Base-by-base conservation (phyloP, 2,329 filamentous ascomycete genomes). In the Pseudodiploospora longispora region DNA sequence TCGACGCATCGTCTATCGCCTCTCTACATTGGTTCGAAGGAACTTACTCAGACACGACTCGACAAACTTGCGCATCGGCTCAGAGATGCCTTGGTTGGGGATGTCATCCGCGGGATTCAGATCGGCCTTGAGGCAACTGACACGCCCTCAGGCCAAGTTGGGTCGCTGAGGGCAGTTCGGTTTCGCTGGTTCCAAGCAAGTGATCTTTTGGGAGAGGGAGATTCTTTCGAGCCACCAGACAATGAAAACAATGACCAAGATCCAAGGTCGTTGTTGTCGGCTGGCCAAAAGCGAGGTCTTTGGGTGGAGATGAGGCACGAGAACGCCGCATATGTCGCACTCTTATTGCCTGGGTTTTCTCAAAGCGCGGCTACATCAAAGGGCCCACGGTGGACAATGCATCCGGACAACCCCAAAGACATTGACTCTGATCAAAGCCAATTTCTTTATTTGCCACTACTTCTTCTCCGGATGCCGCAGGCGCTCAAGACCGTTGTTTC, bases 101-200 rank as follows among this genome's bases (percentile, higher is more conserved):
- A 80, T 51, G 71, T 78, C 2, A 73, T 80, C n/a, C 72, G 77
- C 44, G 77, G 77, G 36, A 71, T 80, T 12, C 74, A 80, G 50
- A 68, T 81, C 12, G 69, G 70, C 0, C 53, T 74, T 4, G 65
- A 68, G 40, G 60, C 65, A 5, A 66, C 65, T 12, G 70, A 71
- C 28, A 66, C 65, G 10, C 52, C 62, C 6, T 45, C 51, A 10
- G 64, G 64, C 2, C 65, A 67, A 40, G 63, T 67, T 9, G 65
- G 65, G 3, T 61, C 68, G 2, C 52, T 80, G 19, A 68, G 71
- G 48, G 55, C 55, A 4, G 73, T 80, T 2, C 62, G 63, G 9
- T 67, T 78, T 28, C 64, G 67, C 2, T 75, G 72, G 70, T 67
- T 75, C 10, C 46, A 56, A 52, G 45, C 63, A 32, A 41, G 52